phyloP scores from a whole-genome alignment of 106 monocot genomes.

The Dendrobium catenatum region DNA sequence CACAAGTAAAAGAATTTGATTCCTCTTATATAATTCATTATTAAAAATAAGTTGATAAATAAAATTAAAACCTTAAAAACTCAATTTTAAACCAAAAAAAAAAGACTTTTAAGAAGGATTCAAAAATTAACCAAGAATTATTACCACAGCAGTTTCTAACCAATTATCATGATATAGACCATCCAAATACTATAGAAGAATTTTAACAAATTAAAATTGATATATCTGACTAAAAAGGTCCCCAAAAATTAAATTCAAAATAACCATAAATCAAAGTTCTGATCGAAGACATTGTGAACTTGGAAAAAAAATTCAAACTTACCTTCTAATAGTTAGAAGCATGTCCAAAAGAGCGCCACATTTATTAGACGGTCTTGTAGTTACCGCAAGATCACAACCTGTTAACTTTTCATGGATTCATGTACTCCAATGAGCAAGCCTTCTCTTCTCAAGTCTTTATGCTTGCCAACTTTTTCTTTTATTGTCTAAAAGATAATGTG shows the following conservation, averaged over 20 bases:
- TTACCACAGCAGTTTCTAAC: neutral
- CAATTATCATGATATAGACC: neutral
- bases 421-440: neutral
- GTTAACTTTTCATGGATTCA: neutral
- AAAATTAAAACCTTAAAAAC: neutral
- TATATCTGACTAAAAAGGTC: too few species aligned
- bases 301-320: neutral
- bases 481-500: neutral
- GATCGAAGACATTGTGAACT: too few species aligned
- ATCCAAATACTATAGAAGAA: neutral
- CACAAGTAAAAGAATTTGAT: too few species aligned
- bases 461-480: neutral
- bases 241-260: too few species aligned
- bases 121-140: too few species aligned
- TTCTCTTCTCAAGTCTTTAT: neutral
- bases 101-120: neutral
- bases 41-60: neutral
- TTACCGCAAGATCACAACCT: neutral
- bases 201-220: too few species aligned
- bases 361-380: neutral
- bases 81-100: neutral
- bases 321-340: neutral
- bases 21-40: too few species aligned
- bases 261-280: too few species aligned
- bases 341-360: constrained; percentile 1